Conservation (phyloP, 2,329 filamentous ascomycete genomes). For the Nakataea oryzae region DNA sequence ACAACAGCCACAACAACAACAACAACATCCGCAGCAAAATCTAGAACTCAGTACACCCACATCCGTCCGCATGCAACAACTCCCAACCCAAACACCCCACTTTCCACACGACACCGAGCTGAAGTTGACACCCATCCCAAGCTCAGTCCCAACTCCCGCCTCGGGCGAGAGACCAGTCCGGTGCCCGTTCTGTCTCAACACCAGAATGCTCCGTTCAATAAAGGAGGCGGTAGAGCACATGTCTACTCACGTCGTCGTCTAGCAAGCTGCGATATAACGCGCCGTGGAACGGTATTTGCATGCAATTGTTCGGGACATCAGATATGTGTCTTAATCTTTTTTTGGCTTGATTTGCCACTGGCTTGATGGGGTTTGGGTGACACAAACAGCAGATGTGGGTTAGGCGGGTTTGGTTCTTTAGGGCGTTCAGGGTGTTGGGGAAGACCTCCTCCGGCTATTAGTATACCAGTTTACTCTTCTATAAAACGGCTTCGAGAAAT, state of each 20-base stretch:
- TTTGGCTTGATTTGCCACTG: background rate
- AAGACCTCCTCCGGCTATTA: too few relatives aligned
- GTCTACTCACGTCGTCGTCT: conserved; percentile 50
- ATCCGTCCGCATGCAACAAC: background rate
- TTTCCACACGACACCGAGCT: conserved; percentile 22
- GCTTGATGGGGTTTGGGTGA: background rate
- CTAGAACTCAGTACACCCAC: background rate
- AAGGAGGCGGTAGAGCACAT: conserved; percentile 54
- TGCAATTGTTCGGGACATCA: background rate
- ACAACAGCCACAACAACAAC: background rate
- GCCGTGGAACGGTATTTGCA: background rate
- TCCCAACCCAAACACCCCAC: background rate
- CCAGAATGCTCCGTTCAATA: conserved; percentile 48
- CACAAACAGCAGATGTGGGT: too few relatives aligned
- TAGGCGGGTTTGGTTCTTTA: too few relatives aligned
- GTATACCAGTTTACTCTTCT: too few relatives aligned
- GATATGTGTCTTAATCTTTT: background rate
- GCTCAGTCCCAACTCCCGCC: conserved; percentile 23
- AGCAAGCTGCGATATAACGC: conserved; percentile 4
- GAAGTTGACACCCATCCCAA: conserved; percentile 42
- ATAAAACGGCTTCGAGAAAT: too few relatives aligned
- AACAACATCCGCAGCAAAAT: background rate
- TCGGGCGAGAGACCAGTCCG: conserved; percentile 36
- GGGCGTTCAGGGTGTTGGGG: too few relatives aligned
- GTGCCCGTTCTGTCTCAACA: conserved; percentile 52